phyloP scores from a whole-genome alignment of 805 yeast genomes.

The Kodamaea nitidulidarum region DNA sequence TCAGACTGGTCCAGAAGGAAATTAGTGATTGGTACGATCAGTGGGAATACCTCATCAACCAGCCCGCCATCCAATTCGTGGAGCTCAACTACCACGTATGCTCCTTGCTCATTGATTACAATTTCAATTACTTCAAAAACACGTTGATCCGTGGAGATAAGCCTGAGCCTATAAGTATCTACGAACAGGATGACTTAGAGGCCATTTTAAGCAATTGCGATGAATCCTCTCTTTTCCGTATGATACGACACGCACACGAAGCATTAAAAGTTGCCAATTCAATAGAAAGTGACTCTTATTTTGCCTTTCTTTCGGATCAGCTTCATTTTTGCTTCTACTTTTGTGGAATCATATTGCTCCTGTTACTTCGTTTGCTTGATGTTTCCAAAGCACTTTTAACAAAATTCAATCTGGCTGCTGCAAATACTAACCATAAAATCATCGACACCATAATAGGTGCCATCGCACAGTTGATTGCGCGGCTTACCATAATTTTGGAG shows the following conservation, averaged over 20 bases:
- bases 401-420: not conserved
- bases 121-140: slow-evolving; percentile 26
- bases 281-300: slow-evolving; percentile 50
- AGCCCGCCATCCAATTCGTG: slow-evolving; percentile 70
- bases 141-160: not conserved
- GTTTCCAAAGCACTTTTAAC: not conserved
- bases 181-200: slow-evolving; percentile 20
- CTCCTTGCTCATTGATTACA: slow-evolving; percentile 46
- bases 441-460: not conserved
- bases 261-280: slow-evolving; percentile 39
- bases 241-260: slow-evolving; percentile 39
- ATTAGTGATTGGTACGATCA: slow-evolving; percentile 59
- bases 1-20: slow-evolving; percentile 41
- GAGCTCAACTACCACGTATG: slow-evolving; percentile 67
- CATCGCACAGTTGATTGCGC: slow-evolving; percentile 17
- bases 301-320: slow-evolving; percentile 70
- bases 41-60: slow-evolving; percentile 67
- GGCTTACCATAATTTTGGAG: slow-evolving; percentile 27
- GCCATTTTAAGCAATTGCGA: slow-evolving; percentile 23
- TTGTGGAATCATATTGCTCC: slow-evolving; percentile 36
- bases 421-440: too few relatives aligned
- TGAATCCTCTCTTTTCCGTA: slow-evolving; percentile 25
- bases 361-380: slow-evolving; percentile 15
- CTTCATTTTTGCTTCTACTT: slow-evolving; percentile 52
- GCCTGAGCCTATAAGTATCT: slow-evolving; percentile 1